Evolutionary conservation across 345 rosid genomes (phyloP).

Genomic region (Balakata baccata): DNA sequence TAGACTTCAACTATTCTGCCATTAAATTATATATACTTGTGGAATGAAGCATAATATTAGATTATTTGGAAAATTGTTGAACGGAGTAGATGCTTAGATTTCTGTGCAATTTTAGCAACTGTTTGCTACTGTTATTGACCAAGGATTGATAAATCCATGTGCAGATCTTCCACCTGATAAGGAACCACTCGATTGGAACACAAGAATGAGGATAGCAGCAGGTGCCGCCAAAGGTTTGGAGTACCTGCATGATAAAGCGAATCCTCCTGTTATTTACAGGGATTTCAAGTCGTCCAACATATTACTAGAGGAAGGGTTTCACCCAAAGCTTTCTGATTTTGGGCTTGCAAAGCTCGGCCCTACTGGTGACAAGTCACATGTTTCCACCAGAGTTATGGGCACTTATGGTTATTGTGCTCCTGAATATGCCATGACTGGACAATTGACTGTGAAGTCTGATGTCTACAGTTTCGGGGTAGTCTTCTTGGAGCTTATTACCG

Average conservation of each 20-base stretch:
- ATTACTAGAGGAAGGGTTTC: slow-evolving; percentile 80
- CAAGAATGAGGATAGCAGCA: slow-evolving; percentile 95
- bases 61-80: not conserved
- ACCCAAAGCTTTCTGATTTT: slow-evolving; percentile 94
- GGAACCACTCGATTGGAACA: slow-evolving; percentile 92
- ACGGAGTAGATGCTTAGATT: slow-evolving; percentile 7
- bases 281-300: slow-evolving; percentile 98
- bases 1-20: not conserved
- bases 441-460: slow-evolving; percentile 88
- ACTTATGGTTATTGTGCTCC: slow-evolving; percentile 99
- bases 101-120: not conserved
- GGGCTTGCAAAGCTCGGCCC: slow-evolving; percentile 99
- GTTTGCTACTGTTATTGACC: not conserved
- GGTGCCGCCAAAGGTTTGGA: slow-evolving; percentile 98
- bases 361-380: slow-evolving; percentile 93
- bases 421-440: slow-evolving; percentile 99
- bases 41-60: not conserved
- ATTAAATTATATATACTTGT: not conserved
- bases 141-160: slow-evolving; percentile 6
- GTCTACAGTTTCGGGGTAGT: slow-evolving; percentile 97
- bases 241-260: slow-evolving; percentile 86
- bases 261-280: slow-evolving; percentile 93
- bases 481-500: slow-evolving; percentile 88
- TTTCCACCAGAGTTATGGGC: slow-evolving; percentile 99
- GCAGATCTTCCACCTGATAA: slow-evolving; percentile 88